Conservation (phyloP, 164 flowering plant species). For the Liriodendron chinense region DNA sequence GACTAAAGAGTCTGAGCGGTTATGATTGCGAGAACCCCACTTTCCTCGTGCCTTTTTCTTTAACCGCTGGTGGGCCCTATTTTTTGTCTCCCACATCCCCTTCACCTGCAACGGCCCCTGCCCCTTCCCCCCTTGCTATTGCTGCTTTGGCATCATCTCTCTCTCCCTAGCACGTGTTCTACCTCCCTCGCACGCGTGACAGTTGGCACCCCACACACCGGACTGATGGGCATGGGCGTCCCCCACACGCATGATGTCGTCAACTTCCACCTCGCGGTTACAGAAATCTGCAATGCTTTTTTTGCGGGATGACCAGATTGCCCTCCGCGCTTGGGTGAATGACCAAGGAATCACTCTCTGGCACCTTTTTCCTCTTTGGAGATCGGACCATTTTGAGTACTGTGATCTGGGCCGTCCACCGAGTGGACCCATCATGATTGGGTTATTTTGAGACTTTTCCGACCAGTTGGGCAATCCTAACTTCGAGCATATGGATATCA, state of each 20-base stretch:
- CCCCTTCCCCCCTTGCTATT: no score
- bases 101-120: background rate
- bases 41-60: conserved; percentile 8
- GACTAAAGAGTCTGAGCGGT: background rate
- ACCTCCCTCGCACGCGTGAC: conserved; percentile 8
- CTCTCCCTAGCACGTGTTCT: background rate
- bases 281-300: background rate
- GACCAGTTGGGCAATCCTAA: background rate
- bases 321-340: background rate
- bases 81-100: conserved; percentile 19
- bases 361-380: background rate
- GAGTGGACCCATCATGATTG: no score
- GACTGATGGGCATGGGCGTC: background rate
- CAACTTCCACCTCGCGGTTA: background rate
- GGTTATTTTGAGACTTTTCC: background rate
- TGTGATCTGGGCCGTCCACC: background rate
- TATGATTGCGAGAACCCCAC: conserved; percentile 15
- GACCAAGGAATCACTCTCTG: background rate
- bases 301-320: background rate
- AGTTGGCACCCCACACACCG: conserved; percentile 3
- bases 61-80: conserved; percentile 5
- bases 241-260: background rate
- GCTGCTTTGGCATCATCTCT: conserved; percentile 1
- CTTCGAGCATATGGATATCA: background rate
- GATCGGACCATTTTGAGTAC: background rate